These are phyloP conservation scores for Pseudevernia furfuracea DNA, from an alignment of 495 filamentous ascomycete species.

Conservation along the genomic window DNA sequence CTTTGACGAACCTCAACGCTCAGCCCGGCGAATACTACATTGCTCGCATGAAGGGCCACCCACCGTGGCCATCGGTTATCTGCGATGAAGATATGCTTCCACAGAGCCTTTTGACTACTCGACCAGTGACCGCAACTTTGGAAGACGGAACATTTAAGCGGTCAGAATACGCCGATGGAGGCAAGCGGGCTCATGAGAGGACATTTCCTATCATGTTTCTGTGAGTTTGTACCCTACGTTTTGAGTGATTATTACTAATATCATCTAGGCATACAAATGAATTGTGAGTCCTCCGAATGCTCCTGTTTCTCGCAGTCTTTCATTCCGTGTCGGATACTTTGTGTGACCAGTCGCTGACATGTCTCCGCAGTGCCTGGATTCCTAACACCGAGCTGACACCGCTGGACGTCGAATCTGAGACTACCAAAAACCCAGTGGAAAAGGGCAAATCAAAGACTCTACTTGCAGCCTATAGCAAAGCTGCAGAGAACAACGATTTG, in stretches of 20 bases:
- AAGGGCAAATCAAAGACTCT: constrained; percentile 70
- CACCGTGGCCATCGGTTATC: constrained; percentile 83
- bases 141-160: constrained; percentile 75
- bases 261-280: constrained; percentile 64
- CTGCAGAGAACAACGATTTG: constrained; percentile 61
- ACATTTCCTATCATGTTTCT: constrained; percentile 93
- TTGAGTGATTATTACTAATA: constrained; percentile 16
- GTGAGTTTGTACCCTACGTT: constrained; percentile 15
- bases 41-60: constrained; percentile 80
- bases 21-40: constrained; percentile 81
- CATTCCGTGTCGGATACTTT: neutral
- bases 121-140: constrained; percentile 74
- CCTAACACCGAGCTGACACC: constrained; percentile 69
- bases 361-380: constrained; percentile 64
- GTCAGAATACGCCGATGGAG: constrained; percentile 67
- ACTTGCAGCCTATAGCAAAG: constrained; percentile 63
- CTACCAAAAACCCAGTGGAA: constrained; percentile 53
- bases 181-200: constrained; percentile 71
- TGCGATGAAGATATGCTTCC: constrained; percentile 90
- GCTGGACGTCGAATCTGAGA: constrained; percentile 50
- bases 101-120: constrained; percentile 53
- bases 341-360: constrained; percentile 2
- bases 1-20: constrained; percentile 63
- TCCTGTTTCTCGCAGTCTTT: neutral
- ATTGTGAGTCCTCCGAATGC: constrained; percentile 63